Conservation (phyloP, 2,329 filamentous ascomycete species). For the Stemphylium lycopersici region DNA sequence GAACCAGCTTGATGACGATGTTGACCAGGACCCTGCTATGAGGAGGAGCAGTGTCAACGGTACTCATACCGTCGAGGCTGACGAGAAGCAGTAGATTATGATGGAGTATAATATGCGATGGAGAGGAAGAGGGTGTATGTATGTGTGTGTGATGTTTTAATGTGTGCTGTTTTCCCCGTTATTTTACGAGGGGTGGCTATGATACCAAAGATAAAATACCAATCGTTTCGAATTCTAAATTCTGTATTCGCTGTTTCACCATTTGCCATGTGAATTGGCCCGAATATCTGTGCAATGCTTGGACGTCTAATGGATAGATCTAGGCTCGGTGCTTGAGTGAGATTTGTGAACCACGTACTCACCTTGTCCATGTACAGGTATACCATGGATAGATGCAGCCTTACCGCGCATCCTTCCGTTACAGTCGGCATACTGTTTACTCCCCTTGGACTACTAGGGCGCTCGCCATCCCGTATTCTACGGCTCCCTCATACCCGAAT, state of each 20-base stretch:
- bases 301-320: no score
- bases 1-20: conserved; percentile 46
- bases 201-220: conserved; percentile 13
- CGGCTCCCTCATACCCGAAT: no score
- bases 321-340: no score
- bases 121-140: not conserved
- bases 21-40: conserved; percentile 40
- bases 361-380: no score
- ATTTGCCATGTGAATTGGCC: no score
- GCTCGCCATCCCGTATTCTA: no score
- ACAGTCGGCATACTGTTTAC: no score
- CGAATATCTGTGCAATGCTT: no score
- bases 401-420: no score
- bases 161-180: not conserved
- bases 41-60: conserved; percentile 31
- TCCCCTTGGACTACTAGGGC: no score
- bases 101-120: not conserved
- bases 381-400: no score
- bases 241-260: not conserved
- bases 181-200: conserved; percentile 1
- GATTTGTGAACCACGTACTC: no score
- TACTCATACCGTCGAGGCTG: conserved; percentile 25
- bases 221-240: not conserved
- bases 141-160: conserved; percentile 1
- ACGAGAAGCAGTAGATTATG: conserved; percentile 19